phyloP scores from a whole-genome alignment of 192 early-diverging fungal species.

The Backusella sp. region DNA sequence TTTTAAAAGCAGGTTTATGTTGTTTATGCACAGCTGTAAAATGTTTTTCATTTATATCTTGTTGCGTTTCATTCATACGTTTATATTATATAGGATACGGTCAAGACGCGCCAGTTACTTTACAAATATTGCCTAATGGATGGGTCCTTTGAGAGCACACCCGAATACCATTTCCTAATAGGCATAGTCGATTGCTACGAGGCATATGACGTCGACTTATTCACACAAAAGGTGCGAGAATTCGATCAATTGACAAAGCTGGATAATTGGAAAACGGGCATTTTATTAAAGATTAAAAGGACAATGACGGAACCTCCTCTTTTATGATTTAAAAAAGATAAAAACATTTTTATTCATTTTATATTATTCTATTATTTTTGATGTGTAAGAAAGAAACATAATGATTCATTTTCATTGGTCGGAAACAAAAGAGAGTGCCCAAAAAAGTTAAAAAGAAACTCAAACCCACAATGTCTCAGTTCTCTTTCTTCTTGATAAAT shows the following conservation, averaged over 20 bases:
- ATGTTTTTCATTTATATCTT: no score
- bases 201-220: slow-evolving; percentile 73
- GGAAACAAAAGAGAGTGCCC: neutral
- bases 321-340: slow-evolving; percentile 27
- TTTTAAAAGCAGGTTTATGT: slow-evolving; percentile 93
- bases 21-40: slow-evolving; percentile 72
- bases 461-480: neutral
- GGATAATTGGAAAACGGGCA: slow-evolving; percentile 94
- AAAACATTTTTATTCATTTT: no score
- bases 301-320: no score
- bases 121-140: slow-evolving; percentile 87
- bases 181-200: slow-evolving; percentile 73
- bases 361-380: no score
- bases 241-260: slow-evolving; percentile 88
- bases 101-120: slow-evolving; percentile 71
- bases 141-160: slow-evolving; percentile 73
- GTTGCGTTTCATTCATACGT: no score
- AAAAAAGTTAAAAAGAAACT: neutral
- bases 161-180: slow-evolving; percentile 79
- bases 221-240: slow-evolving; percentile 76
- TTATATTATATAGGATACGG: slow-evolving; percentile 79
- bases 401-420: neutral
- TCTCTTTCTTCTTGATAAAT: neutral
- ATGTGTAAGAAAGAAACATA: neutral
- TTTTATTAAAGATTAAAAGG: slow-evolving; percentile 84